Base-by-base conservation (phyloP, 2,329 filamentous ascomycete species). In the Pleurostoma richardsiae region DNA sequence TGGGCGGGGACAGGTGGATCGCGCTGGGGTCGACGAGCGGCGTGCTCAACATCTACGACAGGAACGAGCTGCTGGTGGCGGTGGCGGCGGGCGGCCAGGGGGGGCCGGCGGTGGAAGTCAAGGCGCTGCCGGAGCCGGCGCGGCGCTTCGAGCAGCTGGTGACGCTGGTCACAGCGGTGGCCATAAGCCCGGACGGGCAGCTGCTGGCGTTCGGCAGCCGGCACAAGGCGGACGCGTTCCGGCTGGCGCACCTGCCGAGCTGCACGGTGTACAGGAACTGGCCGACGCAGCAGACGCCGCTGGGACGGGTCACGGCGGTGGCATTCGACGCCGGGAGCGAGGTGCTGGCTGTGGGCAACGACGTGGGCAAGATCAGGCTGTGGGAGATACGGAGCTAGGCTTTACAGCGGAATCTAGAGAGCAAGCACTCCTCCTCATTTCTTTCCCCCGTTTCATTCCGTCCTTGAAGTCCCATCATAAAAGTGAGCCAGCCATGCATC, bases 261-360 rank as follows among this genome's bases (percentile, higher is more conserved):
- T 96, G 90, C 65, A 96, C 90, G 2, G 89, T 97, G 26, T 99
- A 94, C 75, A 83, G 85, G 59, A 99, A 99, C 68, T 99, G 94
- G 94, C 94, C 94, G 28, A 99, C 92, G 45, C 81, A 83, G 53
- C 85, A 87, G 63, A 99, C 94, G 47, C 90, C 91, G 1, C 68
- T 99, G 51, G 94, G 94, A 0, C 78, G 90, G 49, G 83, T 97
- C 54, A 88, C 88, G 3, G 76, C 82, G 1, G 80, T 90, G 49
- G 84, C 87, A 3, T 86, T 89, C 62, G 78, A 79, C 26, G 74
- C 71, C 5, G 73, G 76, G 51, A 86, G 82, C 50, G 78, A 86
- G 57, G 65, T 91, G 58, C 64, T 99, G 54, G 89, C 89, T 8
- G 87, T 97, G 44, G 92, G 84, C 19, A 97, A 95, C 60, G 92